Evolutionary conservation across 805 yeast species (phyloP).

Genomic region (Aciculoconidium aculeatum): DNA sequence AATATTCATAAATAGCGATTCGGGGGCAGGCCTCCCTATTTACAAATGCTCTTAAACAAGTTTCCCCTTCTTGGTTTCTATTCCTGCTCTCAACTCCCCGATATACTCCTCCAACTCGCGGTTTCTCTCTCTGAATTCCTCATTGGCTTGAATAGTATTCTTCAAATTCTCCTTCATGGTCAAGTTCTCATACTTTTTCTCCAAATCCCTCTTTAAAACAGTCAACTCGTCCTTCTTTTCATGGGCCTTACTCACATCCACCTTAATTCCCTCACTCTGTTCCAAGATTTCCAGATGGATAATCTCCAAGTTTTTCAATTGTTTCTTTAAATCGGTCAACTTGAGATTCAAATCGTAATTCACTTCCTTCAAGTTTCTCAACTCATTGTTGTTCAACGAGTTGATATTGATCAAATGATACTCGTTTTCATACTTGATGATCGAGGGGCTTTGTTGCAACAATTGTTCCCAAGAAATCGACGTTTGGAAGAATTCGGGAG

Average conservation of each 20-base stretch:
- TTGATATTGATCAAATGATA: slow-evolving; percentile 33
- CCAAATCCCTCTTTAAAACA: slow-evolving; percentile 7
- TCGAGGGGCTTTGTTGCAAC: slow-evolving; percentile 16
- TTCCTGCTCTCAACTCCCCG: slow-evolving; percentile 15
- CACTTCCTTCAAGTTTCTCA: slow-evolving; percentile 32
- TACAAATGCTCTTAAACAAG: too few species aligned
- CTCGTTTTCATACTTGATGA: slow-evolving; percentile 34
- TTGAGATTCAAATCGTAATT: slow-evolving; percentile 26
- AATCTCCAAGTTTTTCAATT: slow-evolving; percentile 23
- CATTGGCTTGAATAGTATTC: slow-evolving; percentile 26
- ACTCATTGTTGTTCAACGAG: slow-evolving; percentile 32
- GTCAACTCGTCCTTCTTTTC: slow-evolving; percentile 7
- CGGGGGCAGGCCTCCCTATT: too few species aligned
- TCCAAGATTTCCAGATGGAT: slow-evolving; percentile 33
- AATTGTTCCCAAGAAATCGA: slow-evolving; percentile 9
- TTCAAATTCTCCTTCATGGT: slow-evolving; percentile 16
- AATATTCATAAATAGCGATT: too few species aligned
- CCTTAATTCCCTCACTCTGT: slow-evolving; percentile 25
- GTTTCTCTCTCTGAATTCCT: slow-evolving; percentile 26
- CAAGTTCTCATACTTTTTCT: slow-evolving; percentile 10
- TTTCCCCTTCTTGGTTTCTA: slow-evolving; percentile 24
- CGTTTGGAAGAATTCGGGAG: slow-evolving; percentile 13
- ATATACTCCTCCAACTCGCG: slow-evolving; percentile 28
- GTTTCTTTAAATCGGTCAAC: slow-evolving; percentile 21
- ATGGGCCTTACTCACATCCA: slow-evolving; percentile 7